These are phyloP conservation scores for Medicago ruthenica DNA, from an alignment of 306 rosid species.

Conservation along the genomic window DNA sequence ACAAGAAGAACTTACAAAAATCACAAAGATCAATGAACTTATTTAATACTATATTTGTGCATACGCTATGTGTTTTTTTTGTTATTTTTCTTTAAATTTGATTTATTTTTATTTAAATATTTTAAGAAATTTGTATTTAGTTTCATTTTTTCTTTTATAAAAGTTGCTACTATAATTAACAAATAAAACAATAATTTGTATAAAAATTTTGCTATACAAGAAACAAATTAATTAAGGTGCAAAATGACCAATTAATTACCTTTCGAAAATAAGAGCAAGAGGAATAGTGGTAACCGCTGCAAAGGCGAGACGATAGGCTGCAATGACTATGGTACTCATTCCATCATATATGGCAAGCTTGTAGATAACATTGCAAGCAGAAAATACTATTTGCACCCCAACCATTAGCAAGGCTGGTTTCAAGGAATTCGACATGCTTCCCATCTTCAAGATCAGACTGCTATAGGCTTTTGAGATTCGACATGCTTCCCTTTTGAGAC, in stretches of 20 bases:
- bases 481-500: not conserved
- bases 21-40: too few species aligned
- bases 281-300: conserved; percentile 58
- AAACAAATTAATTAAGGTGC: not conserved
- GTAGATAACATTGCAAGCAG: conserved; percentile 61
- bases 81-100: too few species aligned
- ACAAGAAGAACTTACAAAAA: too few species aligned
- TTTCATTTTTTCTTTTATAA: too few species aligned
- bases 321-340: conserved; percentile 55
- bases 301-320: conserved; percentile 57
- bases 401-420: conserved; percentile 58
- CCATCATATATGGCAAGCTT: conserved; percentile 62
- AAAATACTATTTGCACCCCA: conserved; percentile 50
- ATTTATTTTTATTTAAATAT: too few species aligned
- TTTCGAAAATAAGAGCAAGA: conserved; percentile 53
- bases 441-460: not conserved
- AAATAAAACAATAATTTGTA: too few species aligned
- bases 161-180: too few species aligned
- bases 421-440: conserved; percentile 15
- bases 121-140: too few species aligned
- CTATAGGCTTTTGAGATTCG: not conserved
- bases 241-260: conserved; percentile 39
- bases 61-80: too few species aligned
- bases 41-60: too few species aligned
- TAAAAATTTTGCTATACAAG: too few species aligned